Evolutionary conservation across 139 green algal genomes (phyloP).

Genomic region (Chlamydomonas applanata): DNA sequence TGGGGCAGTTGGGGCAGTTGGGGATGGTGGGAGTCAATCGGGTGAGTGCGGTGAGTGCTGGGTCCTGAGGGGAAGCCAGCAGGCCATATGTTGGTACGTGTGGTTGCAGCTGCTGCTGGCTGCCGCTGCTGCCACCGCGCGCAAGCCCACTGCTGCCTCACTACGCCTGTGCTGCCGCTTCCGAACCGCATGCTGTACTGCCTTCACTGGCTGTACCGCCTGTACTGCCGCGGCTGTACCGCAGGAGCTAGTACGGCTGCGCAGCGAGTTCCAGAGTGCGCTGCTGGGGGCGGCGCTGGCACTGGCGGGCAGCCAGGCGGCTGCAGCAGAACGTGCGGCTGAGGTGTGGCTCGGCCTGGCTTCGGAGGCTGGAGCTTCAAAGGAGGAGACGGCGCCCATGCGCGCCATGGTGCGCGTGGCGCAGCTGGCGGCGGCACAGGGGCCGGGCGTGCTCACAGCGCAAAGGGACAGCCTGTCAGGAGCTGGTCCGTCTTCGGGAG

Average conservation of each 20-base stretch:
- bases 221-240: not conserved
- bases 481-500: too few relatives aligned
- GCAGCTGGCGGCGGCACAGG: too few relatives aligned
- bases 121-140: too few relatives aligned
- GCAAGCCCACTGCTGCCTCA: too few relatives aligned
- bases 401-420: not conserved
- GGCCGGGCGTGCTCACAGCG: too few relatives aligned
- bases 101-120: not conserved
- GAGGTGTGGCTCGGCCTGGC: conserved; percentile 56
- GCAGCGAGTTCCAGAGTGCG: conserved; percentile 21
- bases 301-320: conserved; percentile 17
- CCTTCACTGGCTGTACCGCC: not conserved
- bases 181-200: not conserved
- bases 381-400: conserved; percentile 28
- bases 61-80: conserved; percentile 9
- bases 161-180: too few relatives aligned
- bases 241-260: conserved; percentile 37
- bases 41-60: conserved; percentile 20
- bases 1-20: too few relatives aligned
- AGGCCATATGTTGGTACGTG: not conserved
- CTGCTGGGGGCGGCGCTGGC: conserved; percentile 5
- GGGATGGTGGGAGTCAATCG: too few relatives aligned
- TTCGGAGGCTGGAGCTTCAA: conserved; percentile 29
- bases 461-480: too few relatives aligned
- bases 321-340: conserved; percentile 23